Conservation (phyloP, 331 rosid species). For the Phaseolus coccineus region DNA sequence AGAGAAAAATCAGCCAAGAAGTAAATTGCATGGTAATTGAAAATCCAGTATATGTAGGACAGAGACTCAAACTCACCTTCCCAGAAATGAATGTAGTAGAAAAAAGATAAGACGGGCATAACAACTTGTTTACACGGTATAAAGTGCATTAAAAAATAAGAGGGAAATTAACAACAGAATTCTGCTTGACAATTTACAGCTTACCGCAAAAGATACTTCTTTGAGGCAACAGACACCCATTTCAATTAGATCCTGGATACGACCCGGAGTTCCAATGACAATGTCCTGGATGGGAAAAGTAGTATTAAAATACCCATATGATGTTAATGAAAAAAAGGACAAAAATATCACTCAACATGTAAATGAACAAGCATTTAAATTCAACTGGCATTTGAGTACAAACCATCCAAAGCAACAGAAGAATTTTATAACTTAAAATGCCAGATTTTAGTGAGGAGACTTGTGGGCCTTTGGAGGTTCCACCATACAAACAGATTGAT, state of each 20-base stretch:
- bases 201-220: constrained; percentile 90
- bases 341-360: not conserved
- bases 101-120: not conserved
- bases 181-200: constrained; percentile 38
- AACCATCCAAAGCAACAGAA: constrained; percentile 34
- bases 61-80: not conserved
- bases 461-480: constrained; percentile 91
- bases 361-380: constrained; percentile 6
- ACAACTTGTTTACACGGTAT: not conserved
- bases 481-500: constrained; percentile 87
- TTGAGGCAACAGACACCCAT: constrained; percentile 77
- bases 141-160: constrained; percentile 17
- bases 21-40: not conserved
- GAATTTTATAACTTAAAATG: constrained; percentile 67
- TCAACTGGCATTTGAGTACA: constrained; percentile 34
- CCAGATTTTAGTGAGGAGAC: constrained; percentile 88
- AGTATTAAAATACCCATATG: not conserved
- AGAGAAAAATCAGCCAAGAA: not conserved
- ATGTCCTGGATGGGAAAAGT: constrained; percentile 66
- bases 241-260: constrained; percentile 89
- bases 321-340: not conserved
- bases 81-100: constrained; percentile 3
- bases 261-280: constrained; percentile 98
- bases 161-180: constrained; percentile 27
- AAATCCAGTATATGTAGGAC: constrained; percentile 10